phyloP scores from a whole-genome alignment of 78 protist genomes.

The Dictyostelium intermedium region DNA sequence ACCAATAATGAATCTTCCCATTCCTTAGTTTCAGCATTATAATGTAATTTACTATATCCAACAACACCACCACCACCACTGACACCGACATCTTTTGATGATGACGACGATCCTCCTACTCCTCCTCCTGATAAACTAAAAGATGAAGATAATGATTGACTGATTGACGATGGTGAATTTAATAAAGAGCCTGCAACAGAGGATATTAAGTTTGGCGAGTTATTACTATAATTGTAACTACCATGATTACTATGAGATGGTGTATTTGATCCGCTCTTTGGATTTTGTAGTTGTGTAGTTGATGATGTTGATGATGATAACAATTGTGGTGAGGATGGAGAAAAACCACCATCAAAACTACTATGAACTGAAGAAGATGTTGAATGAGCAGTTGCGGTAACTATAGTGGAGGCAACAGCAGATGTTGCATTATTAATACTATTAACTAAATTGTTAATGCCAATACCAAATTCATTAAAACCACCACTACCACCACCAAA shows the following conservation, averaged over 20 bases:
- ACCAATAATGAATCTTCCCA: slow-evolving; percentile 51
- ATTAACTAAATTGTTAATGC: neutral
- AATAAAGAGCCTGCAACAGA: neutral
- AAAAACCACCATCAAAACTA: neutral
- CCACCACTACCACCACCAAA: neutral
- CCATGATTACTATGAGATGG: neutral
- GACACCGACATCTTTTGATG: neutral
- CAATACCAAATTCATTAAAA: neutral
- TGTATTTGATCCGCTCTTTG: neutral
- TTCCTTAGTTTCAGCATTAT: slow-evolving; percentile 2
- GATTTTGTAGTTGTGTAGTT: neutral
- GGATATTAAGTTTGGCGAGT: neutral
- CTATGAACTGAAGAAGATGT: neutral
- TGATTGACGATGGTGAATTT: neutral
- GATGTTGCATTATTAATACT: neutral
- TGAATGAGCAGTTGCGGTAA: neutral
- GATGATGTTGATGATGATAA: neutral
- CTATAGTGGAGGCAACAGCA: neutral
- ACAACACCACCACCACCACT: neutral
- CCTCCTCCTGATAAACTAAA: neutral
- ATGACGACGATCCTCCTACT: no score
- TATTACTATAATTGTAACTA: neutral
- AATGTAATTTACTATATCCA: slow-evolving; percentile 13
- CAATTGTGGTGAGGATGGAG: neutral
- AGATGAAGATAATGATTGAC: slow-evolving; percentile 11